These are phyloP conservation scores for Phytophthora boehmeriae DNA, from an alignment of 352 stramenopile genomes.

Conservation along the genomic window DNA sequence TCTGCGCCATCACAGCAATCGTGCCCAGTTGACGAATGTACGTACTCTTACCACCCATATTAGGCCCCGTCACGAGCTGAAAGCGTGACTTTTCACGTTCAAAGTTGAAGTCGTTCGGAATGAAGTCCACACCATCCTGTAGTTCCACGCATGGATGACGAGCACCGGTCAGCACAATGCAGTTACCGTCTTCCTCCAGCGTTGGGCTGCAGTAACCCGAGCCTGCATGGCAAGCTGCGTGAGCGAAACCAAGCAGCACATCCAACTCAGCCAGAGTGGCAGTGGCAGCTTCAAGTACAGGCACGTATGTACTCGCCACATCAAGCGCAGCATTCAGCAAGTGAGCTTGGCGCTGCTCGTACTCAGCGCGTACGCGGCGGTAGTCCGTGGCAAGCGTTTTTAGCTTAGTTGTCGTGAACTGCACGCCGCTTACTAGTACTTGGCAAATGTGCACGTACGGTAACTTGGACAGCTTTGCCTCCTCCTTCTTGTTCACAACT, in stretches of 20 bases:
- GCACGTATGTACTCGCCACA: constrained; percentile 95
- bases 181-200: constrained; percentile 61
- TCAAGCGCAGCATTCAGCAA: constrained; percentile 94
- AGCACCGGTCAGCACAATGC: constrained; percentile 79
- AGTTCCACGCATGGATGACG: constrained; percentile 98
- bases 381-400: constrained; percentile 88
- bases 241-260: constrained; percentile 94
- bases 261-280: constrained; percentile 93
- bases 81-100: constrained; percentile 86
- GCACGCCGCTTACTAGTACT: constrained; percentile 97
- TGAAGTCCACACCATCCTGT: constrained; percentile 97
- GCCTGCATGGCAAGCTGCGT: constrained; percentile 93
- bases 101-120: constrained; percentile 97
- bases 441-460: constrained; percentile 92
- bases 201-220: constrained; percentile 75
- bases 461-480: constrained; percentile 90
- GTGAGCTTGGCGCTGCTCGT: constrained; percentile 91
- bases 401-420: constrained; percentile 96
- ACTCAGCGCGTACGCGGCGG: constrained; percentile 86
- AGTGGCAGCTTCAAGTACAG: constrained; percentile 93
- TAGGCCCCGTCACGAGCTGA: constrained; percentile 98
- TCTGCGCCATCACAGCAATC: constrained; percentile 96
- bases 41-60: constrained; percentile 99
- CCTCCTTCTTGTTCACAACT: constrained; percentile 93
- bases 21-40: constrained; percentile 98